Conservation (phyloP, 345 rosid species). For the Murraya paniculata region DNA sequence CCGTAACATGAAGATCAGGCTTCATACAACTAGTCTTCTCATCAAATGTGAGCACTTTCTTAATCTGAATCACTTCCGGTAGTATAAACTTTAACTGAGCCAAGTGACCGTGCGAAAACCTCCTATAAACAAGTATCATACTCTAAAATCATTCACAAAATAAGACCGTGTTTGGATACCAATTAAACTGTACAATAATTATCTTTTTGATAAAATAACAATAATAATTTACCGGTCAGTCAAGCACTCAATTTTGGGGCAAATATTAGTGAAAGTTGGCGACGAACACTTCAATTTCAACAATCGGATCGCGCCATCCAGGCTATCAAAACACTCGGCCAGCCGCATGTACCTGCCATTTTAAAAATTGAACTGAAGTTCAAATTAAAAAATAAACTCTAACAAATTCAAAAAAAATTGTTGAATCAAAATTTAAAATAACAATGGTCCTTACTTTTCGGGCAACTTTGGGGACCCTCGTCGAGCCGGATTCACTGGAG, state of each 20-base stretch:
- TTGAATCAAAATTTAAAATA: neutral
- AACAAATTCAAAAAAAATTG: neutral
- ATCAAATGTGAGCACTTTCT: slow-evolving; percentile 49
- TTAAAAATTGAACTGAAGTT: neutral
- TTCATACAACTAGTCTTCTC: slow-evolving; percentile 73
- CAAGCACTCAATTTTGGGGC: slow-evolving; percentile 52
- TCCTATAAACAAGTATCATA: slow-evolving; percentile 45
- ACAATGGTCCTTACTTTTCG: slow-evolving; percentile 34
- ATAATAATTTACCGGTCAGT: slow-evolving; percentile 56
- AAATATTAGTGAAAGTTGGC: slow-evolving; percentile 52
- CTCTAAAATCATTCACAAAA: neutral
- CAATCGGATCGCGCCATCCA: slow-evolving; percentile 58
- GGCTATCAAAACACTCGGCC: slow-evolving; percentile 59
- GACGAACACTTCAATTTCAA: slow-evolving; percentile 50
- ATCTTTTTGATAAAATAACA: neutral
- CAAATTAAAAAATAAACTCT: neutral
- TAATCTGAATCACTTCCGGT: slow-evolving; percentile 77
- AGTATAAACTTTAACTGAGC: slow-evolving; percentile 73
- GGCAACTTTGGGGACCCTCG: slow-evolving; percentile 31
- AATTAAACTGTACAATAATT: too few relatives aligned
- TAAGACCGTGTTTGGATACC: neutral
- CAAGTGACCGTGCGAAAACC: slow-evolving; percentile 65
- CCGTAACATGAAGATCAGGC: slow-evolving; percentile 69
- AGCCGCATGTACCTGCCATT: slow-evolving; percentile 53
- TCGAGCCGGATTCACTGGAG: slow-evolving; percentile 14